Evolutionary conservation across 345 rosid species (phyloP).

Genomic region (Brassica juncea): DNA sequence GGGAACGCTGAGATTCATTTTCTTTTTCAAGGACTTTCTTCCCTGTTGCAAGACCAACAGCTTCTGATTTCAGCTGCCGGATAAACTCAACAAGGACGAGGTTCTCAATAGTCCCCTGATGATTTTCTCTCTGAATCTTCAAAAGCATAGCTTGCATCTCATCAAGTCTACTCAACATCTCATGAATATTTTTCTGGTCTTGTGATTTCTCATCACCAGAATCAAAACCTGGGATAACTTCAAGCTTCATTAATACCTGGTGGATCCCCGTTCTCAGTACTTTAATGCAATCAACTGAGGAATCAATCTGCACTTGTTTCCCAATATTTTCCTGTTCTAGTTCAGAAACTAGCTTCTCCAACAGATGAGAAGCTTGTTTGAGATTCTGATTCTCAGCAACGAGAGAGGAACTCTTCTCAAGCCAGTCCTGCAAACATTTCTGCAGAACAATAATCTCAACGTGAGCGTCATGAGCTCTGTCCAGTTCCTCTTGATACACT

Average conservation of each 20-base stretch:
- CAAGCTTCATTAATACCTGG: constrained; percentile 56
- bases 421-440: constrained; percentile 61
- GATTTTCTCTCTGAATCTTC: constrained; percentile 60
- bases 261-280: constrained; percentile 55
- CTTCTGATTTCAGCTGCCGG: constrained; percentile 49
- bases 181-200: constrained; percentile 48
- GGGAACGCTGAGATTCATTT: constrained; percentile 48
- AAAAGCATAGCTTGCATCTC: constrained; percentile 55
- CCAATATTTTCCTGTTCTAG: constrained; percentile 56
- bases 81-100: constrained; percentile 64
- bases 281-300: constrained; percentile 54
- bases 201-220: constrained; percentile 42
- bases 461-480: constrained; percentile 59
- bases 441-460: constrained; percentile 70
- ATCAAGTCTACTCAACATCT: constrained; percentile 52
- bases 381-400: constrained; percentile 57
- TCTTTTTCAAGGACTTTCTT: constrained; percentile 50
- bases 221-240: constrained; percentile 41
- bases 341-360: constrained; percentile 58
- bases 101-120: constrained; percentile 54
- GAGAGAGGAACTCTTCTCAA: constrained; percentile 60
- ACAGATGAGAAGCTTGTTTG: constrained; percentile 55
- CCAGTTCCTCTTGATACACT: constrained; percentile 66
- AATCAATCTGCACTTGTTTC: constrained; percentile 56
- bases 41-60: constrained; percentile 48